These are phyloP conservation scores for Cutaneotrichosporon cavernicola DNA, from an alignment of 1,284 basidiomycete species.

Conservation along the genomic window DNA sequence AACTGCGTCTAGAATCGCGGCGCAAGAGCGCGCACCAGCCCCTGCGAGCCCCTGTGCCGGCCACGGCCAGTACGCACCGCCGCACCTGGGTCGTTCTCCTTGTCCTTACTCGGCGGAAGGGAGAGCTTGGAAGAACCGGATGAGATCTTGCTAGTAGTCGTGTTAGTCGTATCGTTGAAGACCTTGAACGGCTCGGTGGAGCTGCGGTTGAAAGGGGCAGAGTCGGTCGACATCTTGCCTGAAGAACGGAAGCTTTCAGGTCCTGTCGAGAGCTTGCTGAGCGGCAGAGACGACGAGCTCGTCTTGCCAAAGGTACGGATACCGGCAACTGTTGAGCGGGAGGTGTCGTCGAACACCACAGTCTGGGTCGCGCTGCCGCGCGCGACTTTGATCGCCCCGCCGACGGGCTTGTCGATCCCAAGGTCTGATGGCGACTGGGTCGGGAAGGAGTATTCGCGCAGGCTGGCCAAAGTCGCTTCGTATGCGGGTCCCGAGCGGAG, in stretches of 20 bases:
- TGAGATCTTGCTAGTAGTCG: not conserved
- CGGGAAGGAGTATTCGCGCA: not conserved
- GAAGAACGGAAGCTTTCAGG: not conserved
- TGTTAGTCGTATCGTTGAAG: no score
- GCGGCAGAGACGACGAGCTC: not conserved
- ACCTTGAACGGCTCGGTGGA: no score
- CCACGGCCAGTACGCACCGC: constrained; percentile 1
- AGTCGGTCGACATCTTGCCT: not conserved
- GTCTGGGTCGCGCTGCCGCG: not conserved
- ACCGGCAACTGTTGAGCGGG: not conserved
- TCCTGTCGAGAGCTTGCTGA: no score
- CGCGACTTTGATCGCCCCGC: not conserved
- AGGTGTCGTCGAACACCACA: not conserved
- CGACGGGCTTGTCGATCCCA: not conserved
- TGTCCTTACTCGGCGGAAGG: not conserved
- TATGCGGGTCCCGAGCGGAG: not conserved
- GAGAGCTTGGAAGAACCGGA: not conserved
- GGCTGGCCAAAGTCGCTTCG: not conserved
- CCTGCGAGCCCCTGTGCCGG: not conserved
- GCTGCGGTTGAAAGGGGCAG: no score
- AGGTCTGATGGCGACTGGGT: not conserved
- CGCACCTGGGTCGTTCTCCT: not conserved
- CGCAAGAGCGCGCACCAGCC: not conserved
- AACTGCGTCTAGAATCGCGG: not conserved
- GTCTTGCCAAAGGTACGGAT: not conserved